Evolutionary conservation across 345 rosid genomes (phyloP).

Genomic region (Draba incana): DNA sequence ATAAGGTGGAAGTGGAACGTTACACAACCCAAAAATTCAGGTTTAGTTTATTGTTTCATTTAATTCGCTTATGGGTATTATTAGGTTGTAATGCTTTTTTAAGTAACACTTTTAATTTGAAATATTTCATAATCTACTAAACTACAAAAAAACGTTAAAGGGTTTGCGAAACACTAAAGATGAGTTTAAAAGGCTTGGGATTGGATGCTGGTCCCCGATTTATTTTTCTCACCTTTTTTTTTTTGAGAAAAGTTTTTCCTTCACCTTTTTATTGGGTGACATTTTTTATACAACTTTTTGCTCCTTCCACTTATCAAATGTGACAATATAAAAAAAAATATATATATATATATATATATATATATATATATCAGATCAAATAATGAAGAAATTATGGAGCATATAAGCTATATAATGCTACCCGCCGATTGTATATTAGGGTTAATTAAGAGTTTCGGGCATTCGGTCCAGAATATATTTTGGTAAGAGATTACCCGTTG

Average conservation of each 20-base stretch:
- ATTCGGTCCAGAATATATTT: no score
- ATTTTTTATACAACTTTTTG: conserved; percentile 15
- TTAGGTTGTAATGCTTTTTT: conserved; percentile 30
- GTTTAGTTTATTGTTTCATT: conserved; percentile 20
- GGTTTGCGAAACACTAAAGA: conserved; percentile 31
- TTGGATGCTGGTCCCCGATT: conserved; percentile 42
- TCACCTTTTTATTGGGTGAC: conserved; percentile 26
- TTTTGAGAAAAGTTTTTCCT: neutral
- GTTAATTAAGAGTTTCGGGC: no score
- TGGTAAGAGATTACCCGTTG: no score
- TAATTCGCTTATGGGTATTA: conserved; percentile 27
- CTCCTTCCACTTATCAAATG: conserved; percentile 38
- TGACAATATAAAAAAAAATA: no score
- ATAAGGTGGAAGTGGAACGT: conserved; percentile 49
- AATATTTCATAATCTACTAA: conserved; percentile 19
- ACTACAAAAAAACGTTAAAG: conserved; percentile 31
- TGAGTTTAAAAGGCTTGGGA: conserved; percentile 41
- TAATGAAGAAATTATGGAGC: neutral
- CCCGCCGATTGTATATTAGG: neutral
- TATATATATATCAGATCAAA: conserved; percentile 10
- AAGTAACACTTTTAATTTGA: conserved; percentile 18
- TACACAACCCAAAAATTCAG: conserved; percentile 37
- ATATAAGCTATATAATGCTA: conserved; percentile 14
- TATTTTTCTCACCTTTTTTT: neutral
- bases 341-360: no score